phyloP scores from a whole-genome alignment of 306 rosid species.

The Quillaja saponaria region DNA sequence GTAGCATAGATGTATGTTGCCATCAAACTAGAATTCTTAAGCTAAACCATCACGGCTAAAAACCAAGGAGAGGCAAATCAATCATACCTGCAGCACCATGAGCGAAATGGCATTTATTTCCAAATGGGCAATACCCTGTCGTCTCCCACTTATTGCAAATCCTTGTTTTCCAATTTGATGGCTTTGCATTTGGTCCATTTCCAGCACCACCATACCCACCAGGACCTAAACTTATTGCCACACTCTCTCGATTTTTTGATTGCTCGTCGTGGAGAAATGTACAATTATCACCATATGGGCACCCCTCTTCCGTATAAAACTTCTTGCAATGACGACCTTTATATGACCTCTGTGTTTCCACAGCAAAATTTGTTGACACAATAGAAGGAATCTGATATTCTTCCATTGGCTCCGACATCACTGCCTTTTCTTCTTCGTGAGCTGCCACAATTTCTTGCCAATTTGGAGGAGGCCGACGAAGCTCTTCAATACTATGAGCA shows the following conservation, averaged over 20 bases:
- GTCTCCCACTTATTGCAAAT: constrained; percentile 98
- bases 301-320: constrained; percentile 95
- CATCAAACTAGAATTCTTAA: background rate
- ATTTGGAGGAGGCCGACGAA: constrained; percentile 88
- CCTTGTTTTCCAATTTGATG: constrained; percentile 98
- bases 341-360: constrained; percentile 70
- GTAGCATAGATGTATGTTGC: background rate
- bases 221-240: constrained; percentile 94
- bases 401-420: constrained; percentile 66
- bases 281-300: constrained; percentile 94
- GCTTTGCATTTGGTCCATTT: constrained; percentile 64
- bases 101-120: constrained; percentile 97
- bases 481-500: constrained; percentile 98
- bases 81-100: constrained; percentile 88
- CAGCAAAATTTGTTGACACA: constrained; percentile 53
- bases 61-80: background rate
- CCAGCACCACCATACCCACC: constrained; percentile 81
- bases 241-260: constrained; percentile 91
- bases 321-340: constrained; percentile 98
- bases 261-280: constrained; percentile 97
- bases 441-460: constrained; percentile 99
- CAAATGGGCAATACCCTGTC: constrained; percentile 99
- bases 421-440: constrained; percentile 74
- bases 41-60: background rate
- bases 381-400: constrained; percentile 89